Percentiles rank a stretch among this genome's conserved stretches.
Evolutionary conservation across 2,329 filamentous ascomycete genomes (phyloP).

Genomic region (Diplocarpon rosae): DNA sequence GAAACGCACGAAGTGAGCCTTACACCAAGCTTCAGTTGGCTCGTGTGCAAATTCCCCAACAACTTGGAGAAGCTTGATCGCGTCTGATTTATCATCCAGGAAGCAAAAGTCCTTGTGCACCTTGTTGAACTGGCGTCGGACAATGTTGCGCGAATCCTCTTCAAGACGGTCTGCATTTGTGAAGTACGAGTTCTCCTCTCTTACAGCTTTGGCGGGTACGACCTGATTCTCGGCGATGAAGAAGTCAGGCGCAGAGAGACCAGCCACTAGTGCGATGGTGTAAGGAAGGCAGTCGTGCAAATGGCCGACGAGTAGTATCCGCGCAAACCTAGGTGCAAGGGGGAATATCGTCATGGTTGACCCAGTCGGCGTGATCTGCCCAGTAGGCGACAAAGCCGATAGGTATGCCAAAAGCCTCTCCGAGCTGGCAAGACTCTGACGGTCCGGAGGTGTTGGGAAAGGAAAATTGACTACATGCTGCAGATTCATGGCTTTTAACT

Average conservation of each 20-base stretch:
- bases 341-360: slow-evolving; percentile 81
- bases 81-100: slow-evolving; percentile 75
- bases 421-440: slow-evolving; percentile 64
- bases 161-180: slow-evolving; percentile 60
- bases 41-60: slow-evolving; percentile 79
- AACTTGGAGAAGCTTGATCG: slow-evolving; percentile 80
- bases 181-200: slow-evolving; percentile 40
- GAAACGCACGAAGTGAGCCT: slow-evolving; percentile 70
- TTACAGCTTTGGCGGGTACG: slow-evolving; percentile 44
- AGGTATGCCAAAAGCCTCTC: slow-evolving; percentile 81
- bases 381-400: slow-evolving; percentile 61
- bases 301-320: slow-evolving; percentile 83
- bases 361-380: slow-evolving; percentile 72
- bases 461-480: slow-evolving; percentile 89
- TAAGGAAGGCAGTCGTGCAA: slow-evolving; percentile 73
- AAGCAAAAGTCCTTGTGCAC: slow-evolving; percentile 71
- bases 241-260: slow-evolving; percentile 76
- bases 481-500: slow-evolving; percentile 90
- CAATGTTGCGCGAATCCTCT: slow-evolving; percentile 56
- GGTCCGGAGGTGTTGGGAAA: slow-evolving; percentile 82
- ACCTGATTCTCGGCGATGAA: slow-evolving; percentile 76
- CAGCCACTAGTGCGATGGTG: slow-evolving; percentile 79
- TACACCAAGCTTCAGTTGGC: slow-evolving; percentile 62
- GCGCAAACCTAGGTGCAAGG: slow-evolving; percentile 78
- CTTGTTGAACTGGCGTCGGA: slow-evolving; percentile 50